These are phyloP conservation scores for Pyricularia grisea DNA, from an alignment of 2,329 filamentous ascomycete species.

Conservation along the genomic window DNA sequence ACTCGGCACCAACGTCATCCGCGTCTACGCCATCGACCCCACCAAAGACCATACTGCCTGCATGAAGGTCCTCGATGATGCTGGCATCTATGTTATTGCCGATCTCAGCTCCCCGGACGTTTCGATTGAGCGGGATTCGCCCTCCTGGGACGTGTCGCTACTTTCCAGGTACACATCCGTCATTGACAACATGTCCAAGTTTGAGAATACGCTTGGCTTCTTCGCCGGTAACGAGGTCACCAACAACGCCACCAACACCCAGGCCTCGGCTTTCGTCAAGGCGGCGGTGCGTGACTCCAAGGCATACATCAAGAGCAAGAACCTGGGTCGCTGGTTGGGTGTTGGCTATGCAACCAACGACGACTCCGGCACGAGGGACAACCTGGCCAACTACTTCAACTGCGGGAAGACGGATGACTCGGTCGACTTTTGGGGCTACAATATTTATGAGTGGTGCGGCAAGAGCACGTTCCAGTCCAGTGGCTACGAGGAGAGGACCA, in stretches of 20 bases:
- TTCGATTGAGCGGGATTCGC: slow-evolving; percentile 61
- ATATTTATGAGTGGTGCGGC: slow-evolving; percentile 83
- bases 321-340: slow-evolving; percentile 57
- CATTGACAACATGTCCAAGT: slow-evolving; percentile 58
- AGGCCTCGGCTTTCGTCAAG: slow-evolving; percentile 70
- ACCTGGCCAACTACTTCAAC: slow-evolving; percentile 69
- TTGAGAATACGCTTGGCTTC: slow-evolving; percentile 71
- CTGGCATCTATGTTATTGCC: slow-evolving; percentile 70
- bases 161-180: slow-evolving; percentile 63
- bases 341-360: slow-evolving; percentile 77
- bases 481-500: slow-evolving; percentile 67
- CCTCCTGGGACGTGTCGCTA: slow-evolving; percentile 58
- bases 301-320: slow-evolving; percentile 62
- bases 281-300: slow-evolving; percentile 74
- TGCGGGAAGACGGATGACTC: slow-evolving; percentile 49
- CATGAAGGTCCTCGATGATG: slow-evolving; percentile 59
- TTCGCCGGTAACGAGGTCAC: slow-evolving; percentile 78
- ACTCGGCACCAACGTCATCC: slow-evolving; percentile 64
- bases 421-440: slow-evolving; percentile 82
- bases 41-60: slow-evolving; percentile 56
- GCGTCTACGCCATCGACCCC: slow-evolving; percentile 69
- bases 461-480: slow-evolving; percentile 42
- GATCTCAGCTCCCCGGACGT: slow-evolving; percentile 61
- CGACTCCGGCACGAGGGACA: slow-evolving; percentile 58
- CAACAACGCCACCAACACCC: slow-evolving; percentile 64